Conservation (phyloP, 2,329 filamentous ascomycete species). For the Herpotrichia juniperi region DNA sequence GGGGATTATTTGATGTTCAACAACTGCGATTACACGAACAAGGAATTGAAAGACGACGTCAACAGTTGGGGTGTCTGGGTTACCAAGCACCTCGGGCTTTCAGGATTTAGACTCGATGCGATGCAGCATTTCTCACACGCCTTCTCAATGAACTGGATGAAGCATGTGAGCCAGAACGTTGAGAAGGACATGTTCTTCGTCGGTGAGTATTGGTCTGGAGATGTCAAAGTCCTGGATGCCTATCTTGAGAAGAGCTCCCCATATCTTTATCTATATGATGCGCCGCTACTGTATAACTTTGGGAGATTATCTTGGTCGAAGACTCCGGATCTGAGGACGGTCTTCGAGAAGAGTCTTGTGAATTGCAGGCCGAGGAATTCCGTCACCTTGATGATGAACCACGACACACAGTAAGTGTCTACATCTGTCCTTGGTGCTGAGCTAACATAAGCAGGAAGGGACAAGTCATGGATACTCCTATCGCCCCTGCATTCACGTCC, state of each 20-base stretch:
- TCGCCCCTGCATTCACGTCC: conserved; percentile 68
- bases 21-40: conserved; percentile 63
- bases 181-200: conserved; percentile 64
- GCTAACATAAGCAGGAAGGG: conserved; percentile 15
- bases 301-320: conserved; percentile 60
- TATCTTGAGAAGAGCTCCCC: conserved; percentile 61
- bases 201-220: conserved; percentile 69
- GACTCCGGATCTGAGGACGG: conserved; percentile 63
- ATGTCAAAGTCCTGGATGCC: conserved; percentile 57
- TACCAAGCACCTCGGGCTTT: conserved; percentile 59
- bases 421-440: not conserved
- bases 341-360: conserved; percentile 65
- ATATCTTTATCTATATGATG: conserved; percentile 64
- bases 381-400: conserved; percentile 37
- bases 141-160: conserved; percentile 63
- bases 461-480: conserved; percentile 61
- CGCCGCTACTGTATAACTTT: conserved; percentile 69
- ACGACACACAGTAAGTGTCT: conserved; percentile 1
- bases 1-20: conserved; percentile 70
- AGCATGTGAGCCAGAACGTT: not conserved
- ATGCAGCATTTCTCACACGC: conserved; percentile 69
- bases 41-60: conserved; percentile 66
- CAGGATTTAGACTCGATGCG: conserved; percentile 71
- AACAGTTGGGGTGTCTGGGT: conserved; percentile 70
- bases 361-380: conserved; percentile 57